Percentiles rank a stretch among this genome's conserved stretches.
Evolutionary conservation across 768 basidiomycete species (phyloP).

Genomic region (Leccinum subgranulosum): DNA sequence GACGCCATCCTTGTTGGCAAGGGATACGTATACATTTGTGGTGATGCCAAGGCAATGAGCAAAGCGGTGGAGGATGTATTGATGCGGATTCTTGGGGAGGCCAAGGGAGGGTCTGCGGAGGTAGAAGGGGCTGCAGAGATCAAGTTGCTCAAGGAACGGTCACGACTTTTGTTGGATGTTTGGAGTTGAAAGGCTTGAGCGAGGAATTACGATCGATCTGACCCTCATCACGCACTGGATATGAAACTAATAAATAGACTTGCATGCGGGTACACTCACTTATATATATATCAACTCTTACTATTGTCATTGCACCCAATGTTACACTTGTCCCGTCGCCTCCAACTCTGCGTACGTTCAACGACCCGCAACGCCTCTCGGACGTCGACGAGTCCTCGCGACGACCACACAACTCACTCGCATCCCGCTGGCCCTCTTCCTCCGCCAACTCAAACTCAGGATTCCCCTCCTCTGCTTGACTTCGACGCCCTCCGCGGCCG

Average conservation of each 20-base stretch:
- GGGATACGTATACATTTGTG: conserved; percentile 97
- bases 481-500: conserved; percentile 36
- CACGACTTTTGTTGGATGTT: conserved; percentile 81
- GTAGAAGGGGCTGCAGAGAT: conserved; percentile 90
- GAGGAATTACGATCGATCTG: background rate
- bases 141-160: conserved; percentile 93
- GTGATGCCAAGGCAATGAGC: conserved; percentile 95
- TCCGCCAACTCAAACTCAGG: conserved; percentile 1
- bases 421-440: background rate
- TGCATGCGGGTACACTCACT: background rate
- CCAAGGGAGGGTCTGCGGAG: conserved; percentile 85
- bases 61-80: conserved; percentile 92
- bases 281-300: background rate
- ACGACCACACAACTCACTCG: background rate
- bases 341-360: background rate
- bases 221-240: conserved; percentile 1
- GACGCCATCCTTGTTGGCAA: conserved; percentile 91
- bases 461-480: conserved; percentile 6
- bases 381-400: background rate
- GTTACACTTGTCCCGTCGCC: conserved; percentile 16
- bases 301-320: conserved; percentile 4
- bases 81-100: conserved; percentile 81
- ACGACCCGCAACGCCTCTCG: background rate
- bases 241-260: conserved; percentile 20
- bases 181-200: conserved; percentile 67